phyloP scores from a whole-genome alignment of 139 green algal genomes.

The Volvox reticuliferus region DNA sequence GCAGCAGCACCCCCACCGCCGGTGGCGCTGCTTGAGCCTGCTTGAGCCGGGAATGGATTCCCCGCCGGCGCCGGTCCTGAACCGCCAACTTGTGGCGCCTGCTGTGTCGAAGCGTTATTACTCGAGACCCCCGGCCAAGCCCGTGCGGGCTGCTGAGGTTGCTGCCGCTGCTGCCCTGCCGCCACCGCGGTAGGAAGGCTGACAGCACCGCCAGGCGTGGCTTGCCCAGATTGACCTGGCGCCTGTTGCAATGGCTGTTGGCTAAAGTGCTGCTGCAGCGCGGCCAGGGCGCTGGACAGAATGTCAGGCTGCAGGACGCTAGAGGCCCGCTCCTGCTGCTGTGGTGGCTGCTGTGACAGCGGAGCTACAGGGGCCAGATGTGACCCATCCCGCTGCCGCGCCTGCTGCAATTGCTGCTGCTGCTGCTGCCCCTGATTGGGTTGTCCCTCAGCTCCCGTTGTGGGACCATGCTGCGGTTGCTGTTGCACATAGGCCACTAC shows the following conservation, averaged over 20 bases:
- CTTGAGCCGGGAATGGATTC: too few species aligned
- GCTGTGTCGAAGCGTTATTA: background rate
- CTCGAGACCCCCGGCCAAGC: background rate
- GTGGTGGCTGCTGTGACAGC: background rate
- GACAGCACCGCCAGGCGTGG: background rate
- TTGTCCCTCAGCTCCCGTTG: background rate
- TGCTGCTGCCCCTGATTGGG: background rate
- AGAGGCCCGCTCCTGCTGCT: background rate
- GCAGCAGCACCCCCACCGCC: background rate
- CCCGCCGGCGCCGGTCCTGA: background rate
- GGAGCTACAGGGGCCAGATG: background rate
- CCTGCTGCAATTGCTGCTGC: background rate
- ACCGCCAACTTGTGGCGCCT: background rate
- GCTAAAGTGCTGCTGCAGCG: constrained; percentile 45
- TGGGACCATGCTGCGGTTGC: background rate
- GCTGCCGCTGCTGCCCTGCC: background rate
- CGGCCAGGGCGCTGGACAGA: constrained; percentile 34
- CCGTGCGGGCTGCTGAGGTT: background rate
- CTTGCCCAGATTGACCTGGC: background rate
- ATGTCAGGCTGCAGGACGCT: constrained; percentile 26
- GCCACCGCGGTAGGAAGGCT: background rate
- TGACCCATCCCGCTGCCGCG: background rate
- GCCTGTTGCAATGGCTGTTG: background rate
- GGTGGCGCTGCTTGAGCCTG: background rate
- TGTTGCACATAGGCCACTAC: background rate